Evolutionary conservation across 768 basidiomycete species (phyloP), one percentile per base, ranked within the genome.

Genomic region (Tricholoma terreum): DNA sequence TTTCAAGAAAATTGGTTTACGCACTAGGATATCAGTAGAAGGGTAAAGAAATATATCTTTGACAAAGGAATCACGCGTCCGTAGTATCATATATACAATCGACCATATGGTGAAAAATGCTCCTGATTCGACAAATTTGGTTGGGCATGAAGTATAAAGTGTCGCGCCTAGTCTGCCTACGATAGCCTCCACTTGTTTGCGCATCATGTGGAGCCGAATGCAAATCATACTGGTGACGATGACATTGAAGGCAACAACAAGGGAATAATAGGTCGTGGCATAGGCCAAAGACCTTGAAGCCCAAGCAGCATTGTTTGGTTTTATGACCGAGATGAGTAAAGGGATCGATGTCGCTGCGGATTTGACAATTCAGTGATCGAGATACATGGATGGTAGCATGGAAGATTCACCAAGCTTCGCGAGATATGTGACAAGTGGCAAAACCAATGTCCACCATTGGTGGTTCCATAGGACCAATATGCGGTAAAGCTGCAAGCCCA

Each of bases 101-200:
- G 60, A 56, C 76, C 76, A 77, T 0, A 74, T 7, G 0, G 76
- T 74, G 58, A 74, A 73, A 31, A 77, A 67, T 7, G 68, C 71
- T 12, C 74, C 75, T 52, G 74, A 74, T 57, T 77, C 76, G n/a
- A 76, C 75, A 38, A 75, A 70, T 31, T 69, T 65, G 2, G 75
- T 75, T 22, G 67, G 63, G 11, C 48, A 36, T 1, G 75, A 74
- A 17, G 71, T 76, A 52, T 77, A 77, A n/a, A 71, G 68, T 4
- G 69, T 67, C 1, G 76, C 74, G 50, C 71, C 68, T 6, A 76
- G 63, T 31, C 64, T 69, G 17, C 75, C 76, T 10, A 73, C 53
- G 1, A 74, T 73, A 10, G 62, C 67, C 54, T 73, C 72, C 19
- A 74, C 64, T 50, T 67, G 70, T 21, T 61, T 60, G 0, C 75